A percentile compares a stretch with the other conserved stretches of the same genome.
These are phyloP conservation scores for Coniosporium apollinis DNA, from an alignment of 495 filamentous ascomycete species.

Conservation along the genomic window DNA sequence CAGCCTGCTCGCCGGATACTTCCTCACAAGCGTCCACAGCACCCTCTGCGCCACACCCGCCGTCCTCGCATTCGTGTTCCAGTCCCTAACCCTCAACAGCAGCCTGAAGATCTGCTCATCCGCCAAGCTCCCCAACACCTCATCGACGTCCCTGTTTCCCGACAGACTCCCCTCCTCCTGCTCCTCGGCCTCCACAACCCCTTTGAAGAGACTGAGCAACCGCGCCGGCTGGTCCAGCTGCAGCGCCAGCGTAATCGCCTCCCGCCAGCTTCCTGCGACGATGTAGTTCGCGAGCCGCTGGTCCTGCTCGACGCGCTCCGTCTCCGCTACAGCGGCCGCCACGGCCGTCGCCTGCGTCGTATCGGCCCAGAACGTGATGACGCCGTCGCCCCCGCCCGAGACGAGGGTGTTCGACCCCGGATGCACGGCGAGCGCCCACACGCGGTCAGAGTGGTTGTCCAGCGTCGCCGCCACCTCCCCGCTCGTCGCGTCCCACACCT, in stretches of 20 bases:
- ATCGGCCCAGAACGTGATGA: slow-evolving; percentile 88
- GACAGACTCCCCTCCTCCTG: slow-evolving; percentile 47
- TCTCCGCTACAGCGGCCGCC: slow-evolving; percentile 48
- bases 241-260: slow-evolving; percentile 81
- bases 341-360: slow-evolving; percentile 67
- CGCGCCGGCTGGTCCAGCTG: slow-evolving; percentile 83
- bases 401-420: slow-evolving; percentile 50
- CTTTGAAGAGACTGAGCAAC: slow-evolving; percentile 64
- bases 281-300: slow-evolving; percentile 87
- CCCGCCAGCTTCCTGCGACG: slow-evolving; percentile 64
- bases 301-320: slow-evolving; percentile 75
- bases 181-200: slow-evolving; percentile 46
- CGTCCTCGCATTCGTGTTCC: slow-evolving; percentile 92
- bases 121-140: slow-evolving; percentile 60
- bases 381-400: slow-evolving; percentile 77
- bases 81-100: slow-evolving; percentile 68
- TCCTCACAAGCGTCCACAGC: slow-evolving; percentile 59
- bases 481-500: slow-evolving; percentile 69
- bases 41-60: slow-evolving; percentile 72
- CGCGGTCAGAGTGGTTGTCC: slow-evolving; percentile 89
- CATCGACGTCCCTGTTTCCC: slow-evolving; percentile 65
- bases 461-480: slow-evolving; percentile 79
- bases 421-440: slow-evolving; percentile 71
- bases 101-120: slow-evolving; percentile 70
- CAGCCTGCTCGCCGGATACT: slow-evolving; percentile 57